Base-by-base conservation (phyloP, 306 rosid genomes). In the Cyclanthera cordifolia region DNA sequence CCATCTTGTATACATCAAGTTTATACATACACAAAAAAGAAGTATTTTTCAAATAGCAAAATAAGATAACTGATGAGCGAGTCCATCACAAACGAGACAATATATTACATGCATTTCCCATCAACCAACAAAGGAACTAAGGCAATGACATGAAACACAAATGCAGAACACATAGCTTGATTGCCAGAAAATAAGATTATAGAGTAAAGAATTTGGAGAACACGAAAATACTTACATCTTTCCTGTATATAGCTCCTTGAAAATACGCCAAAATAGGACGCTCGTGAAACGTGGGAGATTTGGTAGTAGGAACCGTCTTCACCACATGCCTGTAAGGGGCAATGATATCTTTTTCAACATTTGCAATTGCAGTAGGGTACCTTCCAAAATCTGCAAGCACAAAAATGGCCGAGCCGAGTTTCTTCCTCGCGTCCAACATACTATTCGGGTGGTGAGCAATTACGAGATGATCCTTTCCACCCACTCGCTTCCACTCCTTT, bases 301-400 rank as follows among this genome's bases (percentile, higher is more conserved):
- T 1, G 34, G 72, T 80, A 65, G 68, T 75, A 69, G 84, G 85
- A 53, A 86, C 70, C 16, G 96, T 84, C 47, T 43, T 23, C 45
- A 86, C 89, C 37, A 93, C 66, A 73, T 93, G 99, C 74, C 72
- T 84, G 73, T 90, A 93, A 25, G 99, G 99, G 41, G 99, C 99
- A 39, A 93, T 84, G 67, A 93, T 75, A 77, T 93, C 96, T 80
- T 90, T 93, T 30, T 84, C 81, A 73, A 93, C 49, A 74, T 90
- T 93, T 46, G 99, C 99, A 79, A 86, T 64, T 71, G 81, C 88
- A 70, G 27, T 77, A 1, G 95, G 90, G 74, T 93, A 93, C 82
- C 99, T 87, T 79, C 99, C 96, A 55, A 93, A 93, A 86, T 93
- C 96, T 20, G 99, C 96, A 45, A 93, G 96, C 68, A 90, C 86